Evolutionary conservation across 192 early-diverging fungal genomes (phyloP), one percentile per base, ranked within the genome.

Genomic region (Hyaloraphidium curvatum): DNA sequence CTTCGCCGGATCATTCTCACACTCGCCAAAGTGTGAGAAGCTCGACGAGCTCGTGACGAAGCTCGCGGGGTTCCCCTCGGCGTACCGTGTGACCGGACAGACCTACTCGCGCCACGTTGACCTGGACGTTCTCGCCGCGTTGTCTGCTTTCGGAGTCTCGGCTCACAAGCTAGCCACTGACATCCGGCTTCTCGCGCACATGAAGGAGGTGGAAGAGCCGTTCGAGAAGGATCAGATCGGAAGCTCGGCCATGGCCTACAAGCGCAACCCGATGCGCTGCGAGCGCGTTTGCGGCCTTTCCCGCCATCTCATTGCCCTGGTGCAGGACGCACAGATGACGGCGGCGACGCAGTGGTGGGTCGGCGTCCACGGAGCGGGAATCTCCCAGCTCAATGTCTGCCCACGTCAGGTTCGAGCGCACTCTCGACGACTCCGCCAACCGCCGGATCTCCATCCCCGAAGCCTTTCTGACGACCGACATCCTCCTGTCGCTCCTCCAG

Each of bases 371-470:
- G n/a, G n/a, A n/a, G n/a, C n/a, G n/a, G n/a, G n/a, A n/a, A n/a
- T n/a, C n/a, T n/a, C n/a, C n/a, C n/a, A n/a, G n/a, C n/a, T n/a
- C n/a, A n/a, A n/a, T n/a, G n/a, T n/a, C n/a, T n/a, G n/a, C n/a
- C n/a, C n/a, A n/a, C n/a, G n/a, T n/a, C n/a, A 92, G 92, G 92
- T 71, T 97, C 39, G 94, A 97, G 68, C 84, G 94, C 57, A 95
- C 94, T 25, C 78, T 97, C 27, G 94, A 97, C 60, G 94, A 97
- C 71, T 83, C 74, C 52, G 90, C 94, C 56, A 97, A 92, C 69
- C 82, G 94, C 50, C 83, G 94, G 28, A 89, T 97, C 62, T 81
- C 81, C 58, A 73, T 95, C 48, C 91, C 91, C 31, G 91, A 97
- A 66, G 91, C 91, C 26, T 97, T 93, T 72, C 70, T 97, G 51